These are phyloP conservation scores for Psophocarpus tetragonolobus DNA, from an alignment of 306 rosid species.

Conservation along the genomic window DNA sequence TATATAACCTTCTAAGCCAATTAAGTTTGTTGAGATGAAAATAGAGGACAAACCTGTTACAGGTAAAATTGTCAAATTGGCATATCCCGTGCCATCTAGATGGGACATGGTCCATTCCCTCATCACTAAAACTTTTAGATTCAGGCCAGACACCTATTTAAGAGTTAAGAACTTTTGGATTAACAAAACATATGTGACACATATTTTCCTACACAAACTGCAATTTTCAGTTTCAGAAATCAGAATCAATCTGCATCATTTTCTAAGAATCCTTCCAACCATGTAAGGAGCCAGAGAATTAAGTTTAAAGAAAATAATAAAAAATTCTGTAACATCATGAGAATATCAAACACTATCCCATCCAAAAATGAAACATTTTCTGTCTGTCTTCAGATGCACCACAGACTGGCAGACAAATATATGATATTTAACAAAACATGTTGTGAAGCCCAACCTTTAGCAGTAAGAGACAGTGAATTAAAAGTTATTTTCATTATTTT, in stretches of 20 bases:
- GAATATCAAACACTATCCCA: background rate
- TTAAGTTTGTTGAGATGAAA: background rate
- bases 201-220: background rate
- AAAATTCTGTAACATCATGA: background rate
- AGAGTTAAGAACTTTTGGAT: background rate
- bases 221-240: background rate
- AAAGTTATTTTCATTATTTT: too few relatives aligned
- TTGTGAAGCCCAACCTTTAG: background rate
- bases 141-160: slow-evolving; percentile 76
- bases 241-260: background rate
- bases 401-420: background rate
- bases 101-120: slow-evolving; percentile 59
- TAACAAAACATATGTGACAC: background rate
- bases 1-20: background rate
- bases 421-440: background rate
- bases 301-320: background rate
- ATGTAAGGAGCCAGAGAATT: background rate
- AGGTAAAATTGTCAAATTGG: slow-evolving; percentile 43
- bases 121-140: slow-evolving; percentile 63
- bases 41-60: slow-evolving; percentile 54
- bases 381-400: background rate
- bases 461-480: background rate
- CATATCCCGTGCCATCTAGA: slow-evolving; percentile 60
- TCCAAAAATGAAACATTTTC: background rate
- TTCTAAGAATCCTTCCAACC: background rate